Evolutionary conservation across 495 filamentous ascomycete genomes (phyloP).

Genomic region (Trypethelium eluteriae): DNA sequence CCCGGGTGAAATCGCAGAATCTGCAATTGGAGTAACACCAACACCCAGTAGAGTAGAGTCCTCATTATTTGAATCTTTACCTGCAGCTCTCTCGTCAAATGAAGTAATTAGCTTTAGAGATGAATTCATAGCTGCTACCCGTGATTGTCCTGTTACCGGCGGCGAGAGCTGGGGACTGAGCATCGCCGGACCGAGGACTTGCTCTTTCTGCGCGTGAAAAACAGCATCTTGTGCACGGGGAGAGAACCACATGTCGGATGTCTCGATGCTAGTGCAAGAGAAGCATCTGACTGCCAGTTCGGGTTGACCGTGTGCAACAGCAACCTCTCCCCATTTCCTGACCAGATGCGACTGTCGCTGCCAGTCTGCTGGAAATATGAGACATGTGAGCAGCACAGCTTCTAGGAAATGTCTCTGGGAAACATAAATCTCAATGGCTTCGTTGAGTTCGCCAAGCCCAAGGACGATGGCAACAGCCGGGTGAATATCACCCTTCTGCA

Average conservation of each 20-base stretch:
- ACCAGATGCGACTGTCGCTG: conserved; percentile 79
- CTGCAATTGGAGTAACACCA: conserved; percentile 81
- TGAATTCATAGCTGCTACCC: conserved; percentile 56
- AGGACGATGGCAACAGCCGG: conserved; percentile 85
- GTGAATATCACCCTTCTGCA: conserved; percentile 86
- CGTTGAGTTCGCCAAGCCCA: conserved; percentile 84
- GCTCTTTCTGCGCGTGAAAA: conserved; percentile 35
- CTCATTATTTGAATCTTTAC: conserved; percentile 48
- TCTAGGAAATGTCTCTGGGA: conserved; percentile 89
- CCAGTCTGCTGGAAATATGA: conserved; percentile 64
- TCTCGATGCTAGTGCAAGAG: conserved; percentile 38
- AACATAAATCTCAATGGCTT: conserved; percentile 93
- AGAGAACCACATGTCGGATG: conserved; percentile 72
- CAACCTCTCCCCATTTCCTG: conserved; percentile 89
- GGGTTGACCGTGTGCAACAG: conserved; percentile 76
- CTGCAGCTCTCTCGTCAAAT: conserved; percentile 43
- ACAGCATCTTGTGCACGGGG: conserved; percentile 62
- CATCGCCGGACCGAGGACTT: conserved; percentile 24
- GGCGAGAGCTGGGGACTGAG: conserved; percentile 39
- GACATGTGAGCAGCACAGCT: conserved; percentile 70
- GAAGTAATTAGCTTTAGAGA: conserved; percentile 87
- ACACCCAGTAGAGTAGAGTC: conserved; percentile 59
- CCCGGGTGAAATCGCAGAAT: conserved; percentile 75
- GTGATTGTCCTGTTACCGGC: conserved; percentile 31
- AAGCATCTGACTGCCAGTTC: conserved; percentile 83